These are phyloP conservation scores for Veloboletus limbatus DNA, from an alignment of 1,284 basidiomycete species.

Conservation along the genomic window DNA sequence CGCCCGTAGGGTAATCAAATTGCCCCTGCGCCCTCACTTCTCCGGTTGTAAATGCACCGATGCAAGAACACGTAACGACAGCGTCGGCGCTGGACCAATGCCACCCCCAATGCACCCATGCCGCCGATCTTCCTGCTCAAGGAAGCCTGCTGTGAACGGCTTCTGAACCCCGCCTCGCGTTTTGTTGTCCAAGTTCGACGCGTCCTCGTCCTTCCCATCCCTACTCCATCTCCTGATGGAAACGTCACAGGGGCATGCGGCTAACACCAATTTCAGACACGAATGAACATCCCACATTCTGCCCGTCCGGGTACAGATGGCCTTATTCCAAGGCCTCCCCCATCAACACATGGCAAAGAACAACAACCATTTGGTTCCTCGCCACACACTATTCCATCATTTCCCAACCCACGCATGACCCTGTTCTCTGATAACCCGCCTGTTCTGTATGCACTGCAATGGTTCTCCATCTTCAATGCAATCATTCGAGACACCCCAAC, in stretches of 20 bases:
- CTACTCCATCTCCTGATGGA: conserved; percentile 44
- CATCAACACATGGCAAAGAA: too few relatives aligned
- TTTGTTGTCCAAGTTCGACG: conserved; percentile 53
- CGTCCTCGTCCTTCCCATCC: conserved; percentile 41
- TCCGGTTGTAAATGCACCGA: too few relatives aligned
- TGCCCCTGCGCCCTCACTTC: too few relatives aligned
- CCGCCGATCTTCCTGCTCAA: conserved; percentile 38
- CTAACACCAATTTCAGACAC: conserved; percentile 33
- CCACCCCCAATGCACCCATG: conserved; percentile 59
- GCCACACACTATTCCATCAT: too few relatives aligned
- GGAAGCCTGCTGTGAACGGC: conserved; percentile 22
- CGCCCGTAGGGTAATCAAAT: too few relatives aligned
- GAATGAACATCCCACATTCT: conserved; percentile 11
- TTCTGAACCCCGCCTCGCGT: conserved; percentile 37
- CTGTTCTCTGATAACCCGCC: too few relatives aligned
- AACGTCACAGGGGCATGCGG: conserved; percentile 64
- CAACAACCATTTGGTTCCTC: too few relatives aligned
- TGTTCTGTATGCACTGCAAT: too few relatives aligned
- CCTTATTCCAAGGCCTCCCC: conserved; percentile 33
- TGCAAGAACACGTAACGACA: conserved; percentile 4
- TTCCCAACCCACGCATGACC: too few relatives aligned
- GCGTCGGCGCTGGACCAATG: conserved; percentile 19
- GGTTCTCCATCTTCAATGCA: too few relatives aligned
- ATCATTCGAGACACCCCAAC: too few relatives aligned
- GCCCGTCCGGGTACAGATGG: conserved; percentile 2